Percentiles rank a stretch among this genome's conserved stretches.
Evolutionary conservation across 2,329 filamentous ascomycete genomes (phyloP).

Genomic region (Eurotiales sp.): DNA sequence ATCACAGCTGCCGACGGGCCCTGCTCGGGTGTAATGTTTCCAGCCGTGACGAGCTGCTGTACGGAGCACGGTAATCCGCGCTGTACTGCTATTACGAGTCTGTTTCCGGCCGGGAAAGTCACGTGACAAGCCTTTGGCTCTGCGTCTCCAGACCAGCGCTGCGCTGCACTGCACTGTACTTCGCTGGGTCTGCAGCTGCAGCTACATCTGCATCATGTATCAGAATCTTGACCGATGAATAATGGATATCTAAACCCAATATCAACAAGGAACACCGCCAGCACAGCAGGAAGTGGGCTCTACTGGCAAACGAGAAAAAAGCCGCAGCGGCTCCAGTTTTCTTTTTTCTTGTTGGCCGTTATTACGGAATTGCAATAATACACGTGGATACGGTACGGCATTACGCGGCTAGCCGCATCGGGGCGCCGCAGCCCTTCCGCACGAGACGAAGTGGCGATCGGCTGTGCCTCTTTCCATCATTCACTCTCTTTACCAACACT

Average conservation of each 20-base stretch:
- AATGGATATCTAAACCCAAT: too few species aligned
- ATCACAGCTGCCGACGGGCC: neutral
- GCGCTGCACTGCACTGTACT: neutral
- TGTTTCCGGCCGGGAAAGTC: neutral
- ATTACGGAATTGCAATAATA: neutral
- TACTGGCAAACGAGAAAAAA: constrained; percentile 10
- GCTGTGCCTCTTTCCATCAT: neutral
- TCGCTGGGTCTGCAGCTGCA: neutral
- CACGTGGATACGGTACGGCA: too few species aligned
- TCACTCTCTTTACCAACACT: neutral
- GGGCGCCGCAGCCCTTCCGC: constrained; percentile 7
- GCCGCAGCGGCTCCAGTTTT: neutral
- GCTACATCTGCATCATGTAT: neutral
- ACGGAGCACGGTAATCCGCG: neutral
- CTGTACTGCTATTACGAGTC: neutral
- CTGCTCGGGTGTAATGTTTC: neutral
- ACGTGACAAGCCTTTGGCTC: too few species aligned
- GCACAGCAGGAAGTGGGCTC: constrained; percentile 2
- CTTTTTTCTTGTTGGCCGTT: too few species aligned
- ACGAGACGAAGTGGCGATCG: constrained; percentile 5
- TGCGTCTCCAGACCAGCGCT: too few species aligned
- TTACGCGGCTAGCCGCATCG: constrained; percentile 2
- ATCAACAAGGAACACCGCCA: neutral
- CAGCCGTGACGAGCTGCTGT: too few species aligned
- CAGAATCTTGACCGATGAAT: too few species aligned